Conservation (phyloP, 169 alveolate species). For the Plasmodium gonderi region DNA sequence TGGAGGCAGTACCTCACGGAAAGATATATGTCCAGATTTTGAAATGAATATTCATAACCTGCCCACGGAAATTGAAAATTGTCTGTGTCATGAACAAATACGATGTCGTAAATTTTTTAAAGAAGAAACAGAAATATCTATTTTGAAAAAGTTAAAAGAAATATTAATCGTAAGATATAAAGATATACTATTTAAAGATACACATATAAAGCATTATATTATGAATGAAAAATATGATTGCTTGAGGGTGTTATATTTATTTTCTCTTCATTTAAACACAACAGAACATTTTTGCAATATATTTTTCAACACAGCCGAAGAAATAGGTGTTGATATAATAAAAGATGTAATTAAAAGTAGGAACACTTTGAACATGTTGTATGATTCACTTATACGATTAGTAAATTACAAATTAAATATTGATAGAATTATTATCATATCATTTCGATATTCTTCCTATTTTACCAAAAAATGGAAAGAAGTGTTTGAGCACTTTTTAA, state of each 20-base stretch:
- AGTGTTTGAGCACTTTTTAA: conserved; percentile 50
- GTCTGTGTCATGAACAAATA: conserved; percentile 65
- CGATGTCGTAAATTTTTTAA: conserved; percentile 55
- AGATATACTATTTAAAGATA: conserved; percentile 27
- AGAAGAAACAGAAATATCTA: conserved; percentile 37
- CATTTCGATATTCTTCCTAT: conserved; percentile 41
- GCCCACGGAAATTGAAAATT: conserved; percentile 45
- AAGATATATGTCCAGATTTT: background rate
- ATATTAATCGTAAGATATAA: conserved; percentile 28
- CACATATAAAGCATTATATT: conserved; percentile 48
- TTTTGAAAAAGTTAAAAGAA: conserved; percentile 53
- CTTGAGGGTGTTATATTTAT: conserved; percentile 38
- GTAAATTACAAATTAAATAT: conserved; percentile 54
- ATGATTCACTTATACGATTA: conserved; percentile 16
- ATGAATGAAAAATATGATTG: conserved; percentile 60
- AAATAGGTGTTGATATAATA: conserved; percentile 33
- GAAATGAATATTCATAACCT: background rate
- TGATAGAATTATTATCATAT: conserved; percentile 57
- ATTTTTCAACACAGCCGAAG: conserved; percentile 36
- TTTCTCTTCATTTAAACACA: conserved; percentile 40
- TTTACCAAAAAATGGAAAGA: conserved; percentile 63
- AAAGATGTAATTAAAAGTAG: conserved; percentile 19
- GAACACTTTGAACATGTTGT: conserved; percentile 19
- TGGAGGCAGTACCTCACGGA: background rate
- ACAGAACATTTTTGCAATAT: conserved; percentile 29